A percentile compares a stretch with the other conserved stretches of the same genome.
Evolutionary conservation across 495 filamentous ascomycete genomes (phyloP).

Genomic region (Penicillium paradoxum): DNA sequence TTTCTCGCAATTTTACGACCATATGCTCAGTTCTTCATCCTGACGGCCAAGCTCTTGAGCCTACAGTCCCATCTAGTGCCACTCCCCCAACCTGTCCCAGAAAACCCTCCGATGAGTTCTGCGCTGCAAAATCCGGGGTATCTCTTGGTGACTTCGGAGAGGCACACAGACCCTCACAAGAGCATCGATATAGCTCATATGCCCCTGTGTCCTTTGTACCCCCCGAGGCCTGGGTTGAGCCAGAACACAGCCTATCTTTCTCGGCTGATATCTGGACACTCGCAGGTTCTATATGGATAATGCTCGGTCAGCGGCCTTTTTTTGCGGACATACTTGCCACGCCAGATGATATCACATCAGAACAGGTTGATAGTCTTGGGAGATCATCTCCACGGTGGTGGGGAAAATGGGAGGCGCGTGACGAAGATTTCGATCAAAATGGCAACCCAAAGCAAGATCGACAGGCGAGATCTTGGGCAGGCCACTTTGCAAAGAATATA

Average conservation of each 20-base stretch:
- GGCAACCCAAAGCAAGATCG: constrained; percentile 11
- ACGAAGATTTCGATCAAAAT: constrained; percentile 13
- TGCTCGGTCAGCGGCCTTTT: constrained; percentile 16
- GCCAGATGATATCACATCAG: constrained; percentile 18
- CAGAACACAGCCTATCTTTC: constrained; percentile 21
- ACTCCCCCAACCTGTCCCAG: constrained; percentile 19
- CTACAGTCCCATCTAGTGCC: constrained; percentile 16
- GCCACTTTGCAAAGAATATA: constrained; percentile 1
- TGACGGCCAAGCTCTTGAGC: constrained; percentile 16
- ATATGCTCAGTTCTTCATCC: constrained; percentile 10
- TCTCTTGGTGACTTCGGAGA: constrained; percentile 34
- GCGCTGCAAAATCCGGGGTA: constrained; percentile 15
- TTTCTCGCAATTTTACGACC: neutral
- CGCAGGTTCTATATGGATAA: constrained; percentile 29
- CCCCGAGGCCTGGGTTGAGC: constrained; percentile 25
- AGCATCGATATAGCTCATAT: constrained; percentile 17
- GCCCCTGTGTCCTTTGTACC: constrained; percentile 19
- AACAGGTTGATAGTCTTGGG: constrained; percentile 24
- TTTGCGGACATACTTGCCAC: constrained; percentile 16
- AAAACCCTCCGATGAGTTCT: constrained; percentile 13
- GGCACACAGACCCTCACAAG: constrained; percentile 20
- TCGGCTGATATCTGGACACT: constrained; percentile 36
- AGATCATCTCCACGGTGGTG: constrained; percentile 19
- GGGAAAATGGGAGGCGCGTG: constrained; percentile 15
- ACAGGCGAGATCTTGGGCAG: constrained; percentile 3